phyloP scores from a whole-genome alignment of 2,329 filamentous ascomycete species.

The Pleochaeta shiraiana region DNA sequence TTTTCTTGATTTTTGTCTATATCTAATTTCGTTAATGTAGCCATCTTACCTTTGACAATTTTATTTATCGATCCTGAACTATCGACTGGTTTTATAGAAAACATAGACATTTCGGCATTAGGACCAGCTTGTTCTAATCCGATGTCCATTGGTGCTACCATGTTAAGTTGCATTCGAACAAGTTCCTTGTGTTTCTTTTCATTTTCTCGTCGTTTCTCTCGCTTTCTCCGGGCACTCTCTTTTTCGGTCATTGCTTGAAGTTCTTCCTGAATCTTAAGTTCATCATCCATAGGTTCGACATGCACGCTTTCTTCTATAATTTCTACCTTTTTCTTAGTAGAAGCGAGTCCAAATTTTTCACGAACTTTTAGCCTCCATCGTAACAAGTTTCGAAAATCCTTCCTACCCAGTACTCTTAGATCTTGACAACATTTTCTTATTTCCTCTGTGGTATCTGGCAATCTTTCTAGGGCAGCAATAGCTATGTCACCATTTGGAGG shows the following conservation, averaged over 20 bases:
- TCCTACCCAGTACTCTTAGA: conserved; percentile 74
- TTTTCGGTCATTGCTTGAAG: conserved; percentile 64
- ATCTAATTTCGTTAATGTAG: conserved; percentile 34
- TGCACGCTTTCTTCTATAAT: conserved; percentile 46
- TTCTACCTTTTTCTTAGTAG: conserved; percentile 33
- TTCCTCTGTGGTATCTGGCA: conserved; percentile 72
- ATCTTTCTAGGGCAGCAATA: conserved; percentile 60
- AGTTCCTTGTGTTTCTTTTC: conserved; percentile 90
- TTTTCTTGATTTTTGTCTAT: conserved; percentile 36
- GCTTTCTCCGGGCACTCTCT: conserved; percentile 54
- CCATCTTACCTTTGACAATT: conserved; percentile 62
- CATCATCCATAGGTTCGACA: conserved; percentile 83
- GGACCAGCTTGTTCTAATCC: conserved; percentile 73
- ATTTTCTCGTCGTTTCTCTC: conserved; percentile 69
- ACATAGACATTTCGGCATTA: conserved; percentile 63
- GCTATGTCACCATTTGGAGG: conserved; percentile 66
- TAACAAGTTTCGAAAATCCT: conserved; percentile 79
- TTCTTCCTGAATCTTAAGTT: conserved; percentile 75
- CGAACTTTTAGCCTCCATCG: conserved; percentile 78
- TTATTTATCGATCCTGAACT: conserved; percentile 47
- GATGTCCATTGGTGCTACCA: conserved; percentile 90
- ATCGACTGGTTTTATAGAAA: conserved; percentile 63
- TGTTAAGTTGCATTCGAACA: conserved; percentile 91
- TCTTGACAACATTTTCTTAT: conserved; percentile 60
- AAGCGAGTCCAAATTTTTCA: conserved; percentile 71